phyloP scores from a whole-genome alignment of 2,329 filamentous ascomycete species.

The Monosporascus sp. region DNA sequence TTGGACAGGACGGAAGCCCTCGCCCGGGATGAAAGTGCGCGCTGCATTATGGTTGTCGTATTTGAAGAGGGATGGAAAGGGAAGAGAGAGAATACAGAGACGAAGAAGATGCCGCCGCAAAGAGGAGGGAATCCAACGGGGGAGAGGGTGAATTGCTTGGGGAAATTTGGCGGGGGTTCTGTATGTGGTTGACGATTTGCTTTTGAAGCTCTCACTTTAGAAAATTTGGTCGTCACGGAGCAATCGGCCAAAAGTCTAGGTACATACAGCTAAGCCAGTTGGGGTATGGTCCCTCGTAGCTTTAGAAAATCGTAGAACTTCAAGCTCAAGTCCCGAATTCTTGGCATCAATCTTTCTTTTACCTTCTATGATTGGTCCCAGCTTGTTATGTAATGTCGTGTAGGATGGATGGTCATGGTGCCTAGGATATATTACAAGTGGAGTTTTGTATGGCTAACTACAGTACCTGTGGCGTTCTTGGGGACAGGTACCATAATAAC shows the following conservation, averaged over 20 bases:
- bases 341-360: neutral
- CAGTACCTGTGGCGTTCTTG: too few species aligned
- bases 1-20: conserved; percentile 76
- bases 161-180: conserved; percentile 10
- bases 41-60: conserved; percentile 70
- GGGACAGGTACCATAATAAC: too few species aligned
- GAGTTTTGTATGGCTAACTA: too few species aligned
- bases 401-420: too few species aligned
- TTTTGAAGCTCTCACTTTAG: conserved; percentile 22
- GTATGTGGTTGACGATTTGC: neutral
- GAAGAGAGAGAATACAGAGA: conserved; percentile 15
- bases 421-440: too few species aligned
- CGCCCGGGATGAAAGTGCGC: conserved; percentile 77
- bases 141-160: conserved; percentile 15
- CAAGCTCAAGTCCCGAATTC: neutral
- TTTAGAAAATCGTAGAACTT: conserved; percentile 29
- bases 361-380: too few species aligned
- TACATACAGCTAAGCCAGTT: conserved; percentile 24
- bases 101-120: conserved; percentile 17
- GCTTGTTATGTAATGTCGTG: too few species aligned
- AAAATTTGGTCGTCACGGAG: conserved; percentile 27
- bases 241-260: conserved; percentile 21
- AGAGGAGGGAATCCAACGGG: conserved; percentile 20
- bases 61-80: conserved; percentile 20
- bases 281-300: conserved; percentile 21